Conservation (phyloP, 257 asterid species). For the Cynanchum wilfordii region DNA sequence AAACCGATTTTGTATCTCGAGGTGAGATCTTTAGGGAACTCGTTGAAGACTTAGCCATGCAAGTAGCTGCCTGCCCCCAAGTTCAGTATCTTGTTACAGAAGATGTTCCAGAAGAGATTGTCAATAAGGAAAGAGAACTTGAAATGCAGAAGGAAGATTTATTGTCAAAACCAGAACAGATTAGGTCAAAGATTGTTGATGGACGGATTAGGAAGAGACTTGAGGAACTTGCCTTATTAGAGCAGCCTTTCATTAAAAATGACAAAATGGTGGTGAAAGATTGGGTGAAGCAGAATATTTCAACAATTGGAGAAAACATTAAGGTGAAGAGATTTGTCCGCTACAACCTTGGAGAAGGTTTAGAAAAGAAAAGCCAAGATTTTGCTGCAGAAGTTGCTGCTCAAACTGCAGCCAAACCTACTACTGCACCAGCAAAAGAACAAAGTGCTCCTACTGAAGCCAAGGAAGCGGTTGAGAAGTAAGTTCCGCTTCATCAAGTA, state of each 20-base stretch:
- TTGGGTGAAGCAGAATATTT: constrained; percentile 89
- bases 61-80: constrained; percentile 98
- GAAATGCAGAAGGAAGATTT: constrained; percentile 98
- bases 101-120: constrained; percentile 71
- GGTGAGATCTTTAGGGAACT: constrained; percentile 91
- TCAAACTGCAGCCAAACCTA: constrained; percentile 70
- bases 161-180: constrained; percentile 77
- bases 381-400: constrained; percentile 99
- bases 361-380: constrained; percentile 90
- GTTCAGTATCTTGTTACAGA: constrained; percentile 66
- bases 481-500: constrained; percentile 28
- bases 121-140: constrained; percentile 67
- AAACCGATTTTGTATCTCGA: constrained; percentile 94
- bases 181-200: constrained; percentile 84
- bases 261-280: constrained; percentile 86
- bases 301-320: constrained; percentile 90
- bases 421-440: constrained; percentile 36
- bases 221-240: constrained; percentile 74
- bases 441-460: constrained; percentile 48
- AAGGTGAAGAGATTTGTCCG: constrained; percentile 77
- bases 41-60: constrained; percentile 94
- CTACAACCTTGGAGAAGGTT: constrained; percentile 92
- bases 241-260: constrained; percentile 88
- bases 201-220: constrained; percentile 89
- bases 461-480: constrained; percentile 52